Conservation (phyloP, 805 yeast genomes). For the Candida endomychidarum region DNA sequence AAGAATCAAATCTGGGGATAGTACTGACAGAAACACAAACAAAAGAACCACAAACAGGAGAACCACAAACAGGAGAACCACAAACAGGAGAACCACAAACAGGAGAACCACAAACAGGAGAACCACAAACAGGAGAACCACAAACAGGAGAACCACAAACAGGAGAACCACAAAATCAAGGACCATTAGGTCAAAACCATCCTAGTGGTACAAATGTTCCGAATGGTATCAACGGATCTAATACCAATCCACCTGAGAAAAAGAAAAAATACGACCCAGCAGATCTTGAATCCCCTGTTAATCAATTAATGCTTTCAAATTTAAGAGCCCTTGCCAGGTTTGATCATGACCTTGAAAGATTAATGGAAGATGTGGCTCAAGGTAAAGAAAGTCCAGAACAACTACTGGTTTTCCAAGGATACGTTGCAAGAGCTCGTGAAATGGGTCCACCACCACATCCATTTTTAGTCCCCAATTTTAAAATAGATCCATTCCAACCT, state of each 20-base stretch:
- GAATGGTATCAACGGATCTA: too few relatives aligned
- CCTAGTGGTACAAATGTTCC: too few relatives aligned
- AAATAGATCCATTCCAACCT: constrained; percentile 28
- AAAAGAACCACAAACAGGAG: too few relatives aligned
- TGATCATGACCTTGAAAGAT: constrained; percentile 61
- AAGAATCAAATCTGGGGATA: too few relatives aligned
- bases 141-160: too few relatives aligned
- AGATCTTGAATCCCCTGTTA: constrained; percentile 57
- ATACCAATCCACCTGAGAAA: background rate
- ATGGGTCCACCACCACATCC: constrained; percentile 59
- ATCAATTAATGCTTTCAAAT: constrained; percentile 80
- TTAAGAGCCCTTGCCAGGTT: constrained; percentile 78
- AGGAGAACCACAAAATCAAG: background rate
- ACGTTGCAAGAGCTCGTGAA: constrained; percentile 73
- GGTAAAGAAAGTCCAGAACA: constrained; percentile 74
- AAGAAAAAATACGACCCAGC: constrained; percentile 22
- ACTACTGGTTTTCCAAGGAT: constrained; percentile 74
- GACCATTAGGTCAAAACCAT: too few relatives aligned
- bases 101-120: too few relatives aligned
- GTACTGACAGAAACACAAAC: too few relatives aligned
- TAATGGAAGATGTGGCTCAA: constrained; percentile 85
- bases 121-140: too few relatives aligned
- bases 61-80: too few relatives aligned
- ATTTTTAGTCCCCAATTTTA: constrained; percentile 13
- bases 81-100: too few relatives aligned